A percentile compares a stretch with the other conserved stretches of the same genome.
phyloP scores from a whole-genome alignment of 2,329 filamentous ascomycete genomes.

The Aspergillus aculeatinus region DNA sequence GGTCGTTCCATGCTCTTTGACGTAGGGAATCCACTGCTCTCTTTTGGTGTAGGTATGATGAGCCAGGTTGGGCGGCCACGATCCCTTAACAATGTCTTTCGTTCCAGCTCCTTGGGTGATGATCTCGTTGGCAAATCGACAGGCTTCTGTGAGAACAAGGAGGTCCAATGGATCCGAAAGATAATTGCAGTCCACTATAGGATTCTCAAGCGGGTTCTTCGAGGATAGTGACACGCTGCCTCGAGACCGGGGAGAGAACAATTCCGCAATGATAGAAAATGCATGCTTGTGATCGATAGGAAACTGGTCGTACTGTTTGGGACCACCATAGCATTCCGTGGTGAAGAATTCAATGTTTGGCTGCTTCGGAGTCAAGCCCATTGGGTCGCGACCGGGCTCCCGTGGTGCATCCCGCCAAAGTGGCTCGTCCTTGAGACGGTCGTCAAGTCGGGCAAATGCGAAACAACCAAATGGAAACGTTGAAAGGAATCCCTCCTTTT shows the following conservation, averaged over 20 bases:
- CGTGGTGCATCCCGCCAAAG: slow-evolving; percentile 55
- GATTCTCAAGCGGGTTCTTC: slow-evolving; percentile 51
- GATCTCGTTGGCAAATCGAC: slow-evolving; percentile 60
- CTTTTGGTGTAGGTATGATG: slow-evolving; percentile 56
- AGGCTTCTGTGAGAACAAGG: slow-evolving; percentile 60
- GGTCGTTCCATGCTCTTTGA: slow-evolving; percentile 60
- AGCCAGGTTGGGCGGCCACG: slow-evolving; percentile 54
- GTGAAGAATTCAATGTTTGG: slow-evolving; percentile 64
- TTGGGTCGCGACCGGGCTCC: slow-evolving; percentile 57
- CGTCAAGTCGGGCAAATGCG: slow-evolving; percentile 61
- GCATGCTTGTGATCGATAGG: slow-evolving; percentile 55
- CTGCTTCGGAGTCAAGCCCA: slow-evolving; percentile 58
- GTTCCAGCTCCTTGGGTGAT: slow-evolving; percentile 59
- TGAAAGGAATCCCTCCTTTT: slow-evolving; percentile 59
- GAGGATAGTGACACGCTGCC: slow-evolving; percentile 55
- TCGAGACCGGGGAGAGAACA: slow-evolving; percentile 58
- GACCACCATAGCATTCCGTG: slow-evolving; percentile 62
- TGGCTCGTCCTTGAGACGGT: slow-evolving; percentile 55
- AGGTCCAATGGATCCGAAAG: slow-evolving; percentile 58
- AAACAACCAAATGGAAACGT: slow-evolving; percentile 64
- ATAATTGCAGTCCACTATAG: slow-evolving; percentile 60
- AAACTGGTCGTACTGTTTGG: slow-evolving; percentile 57
- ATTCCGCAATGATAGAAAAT: slow-evolving; percentile 59
- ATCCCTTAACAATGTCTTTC: slow-evolving; percentile 58
- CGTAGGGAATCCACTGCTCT: slow-evolving; percentile 59